These are phyloP conservation scores for Aphanoascus verrucosus DNA, from an alignment of 2,329 filamentous ascomycete species.

Conservation along the genomic window DNA sequence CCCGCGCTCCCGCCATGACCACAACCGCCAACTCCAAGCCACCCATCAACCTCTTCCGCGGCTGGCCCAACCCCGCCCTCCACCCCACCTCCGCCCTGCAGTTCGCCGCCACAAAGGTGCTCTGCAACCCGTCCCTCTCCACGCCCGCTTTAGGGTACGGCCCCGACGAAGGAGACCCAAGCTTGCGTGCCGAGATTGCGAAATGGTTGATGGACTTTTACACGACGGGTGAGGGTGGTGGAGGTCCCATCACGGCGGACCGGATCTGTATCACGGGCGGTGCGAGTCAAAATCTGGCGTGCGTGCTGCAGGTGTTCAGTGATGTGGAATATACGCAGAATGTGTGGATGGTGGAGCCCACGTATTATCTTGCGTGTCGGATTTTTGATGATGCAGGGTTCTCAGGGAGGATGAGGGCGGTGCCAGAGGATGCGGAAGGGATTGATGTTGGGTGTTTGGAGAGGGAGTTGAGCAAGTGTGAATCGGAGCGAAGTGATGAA, in stretches of 20 bases:
- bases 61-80: constrained; percentile 45
- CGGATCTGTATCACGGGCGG: constrained; percentile 75
- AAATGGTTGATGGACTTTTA: constrained; percentile 60
- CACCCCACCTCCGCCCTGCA: constrained; percentile 56
- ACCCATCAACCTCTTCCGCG: constrained; percentile 36
- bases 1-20: not conserved
- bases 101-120: constrained; percentile 48
- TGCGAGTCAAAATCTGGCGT: constrained; percentile 71
- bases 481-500: constrained; percentile 33
- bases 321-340: constrained; percentile 64
- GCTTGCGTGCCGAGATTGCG: constrained; percentile 58
- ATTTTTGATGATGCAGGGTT: constrained; percentile 78
- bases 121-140: constrained; percentile 50
- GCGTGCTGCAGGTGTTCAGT: constrained; percentile 66
- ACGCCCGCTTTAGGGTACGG: constrained; percentile 65
- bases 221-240: constrained; percentile 20
- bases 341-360: constrained; percentile 72
- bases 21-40: constrained; percentile 1
- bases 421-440: constrained; percentile 69
- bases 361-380: constrained; percentile 74
- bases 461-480: constrained; percentile 40
- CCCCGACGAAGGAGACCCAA: constrained; percentile 59
- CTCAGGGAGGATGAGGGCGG: constrained; percentile 51
- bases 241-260: constrained; percentile 36
- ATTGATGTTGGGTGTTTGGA: constrained; percentile 56